These are phyloP conservation scores for Saccharomycopsis selenospora DNA, from an alignment of 805 yeast species.

Conservation along the genomic window DNA sequence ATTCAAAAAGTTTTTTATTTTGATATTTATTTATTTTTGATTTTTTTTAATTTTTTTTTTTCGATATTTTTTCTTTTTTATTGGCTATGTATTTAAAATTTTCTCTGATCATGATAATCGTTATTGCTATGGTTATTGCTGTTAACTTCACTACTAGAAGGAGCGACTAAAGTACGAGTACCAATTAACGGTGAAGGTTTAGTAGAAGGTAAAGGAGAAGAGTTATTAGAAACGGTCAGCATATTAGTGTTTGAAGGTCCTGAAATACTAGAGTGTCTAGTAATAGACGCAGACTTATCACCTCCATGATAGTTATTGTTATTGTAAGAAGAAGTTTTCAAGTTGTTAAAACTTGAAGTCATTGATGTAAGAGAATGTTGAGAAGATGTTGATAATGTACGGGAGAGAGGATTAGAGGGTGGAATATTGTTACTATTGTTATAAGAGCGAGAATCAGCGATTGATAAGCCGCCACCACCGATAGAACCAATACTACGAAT, in stretches of 20 bases:
- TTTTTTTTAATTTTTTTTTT: too few species aligned
- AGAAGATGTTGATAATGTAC: too few species aligned
- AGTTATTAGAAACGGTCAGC: slow-evolving; percentile 2
- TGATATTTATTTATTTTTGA: too few species aligned
- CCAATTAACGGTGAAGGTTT: slow-evolving; percentile 12
- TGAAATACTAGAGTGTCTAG: slow-evolving; percentile 1
- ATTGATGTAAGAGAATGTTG: slow-evolving; percentile 14
- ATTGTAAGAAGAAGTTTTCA: slow-evolving; percentile 2
- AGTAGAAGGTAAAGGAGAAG: slow-evolving; percentile 13
- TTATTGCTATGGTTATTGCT: too few species aligned
- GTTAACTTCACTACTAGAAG: background rate
- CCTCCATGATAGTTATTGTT: background rate
- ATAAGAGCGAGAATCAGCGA: background rate
- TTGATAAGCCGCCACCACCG: slow-evolving; percentile 2
- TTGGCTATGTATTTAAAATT: too few species aligned
- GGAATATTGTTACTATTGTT: background rate
- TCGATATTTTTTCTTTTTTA: background rate
- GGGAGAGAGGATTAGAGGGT: slow-evolving; percentile 8
- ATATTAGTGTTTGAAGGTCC: background rate
- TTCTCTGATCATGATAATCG: too few species aligned
- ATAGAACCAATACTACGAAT: slow-evolving; percentile 2
- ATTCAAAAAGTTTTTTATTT: background rate
- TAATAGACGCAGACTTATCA: background rate
- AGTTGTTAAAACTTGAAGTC: slow-evolving; percentile 13
- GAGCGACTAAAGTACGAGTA: background rate